Percentiles rank a stretch among this genome's conserved stretches.
phyloP scores from a whole-genome alignment of 495 filamentous ascomycete species.

The Xylaria intraflava region DNA sequence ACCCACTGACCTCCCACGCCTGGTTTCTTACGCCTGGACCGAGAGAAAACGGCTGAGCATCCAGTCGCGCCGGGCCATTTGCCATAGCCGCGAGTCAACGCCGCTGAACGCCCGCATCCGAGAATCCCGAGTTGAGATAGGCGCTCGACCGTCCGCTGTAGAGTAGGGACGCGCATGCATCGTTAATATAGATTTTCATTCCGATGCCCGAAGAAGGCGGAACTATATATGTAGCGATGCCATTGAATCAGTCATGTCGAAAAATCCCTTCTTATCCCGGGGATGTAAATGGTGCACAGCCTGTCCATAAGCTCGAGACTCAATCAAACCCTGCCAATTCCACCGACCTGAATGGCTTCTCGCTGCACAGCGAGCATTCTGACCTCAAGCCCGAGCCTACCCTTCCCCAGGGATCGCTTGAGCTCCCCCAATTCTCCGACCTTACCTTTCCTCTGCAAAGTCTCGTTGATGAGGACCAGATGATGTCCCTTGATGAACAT shows the following conservation, averaged over 20 bases:
- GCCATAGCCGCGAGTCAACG: neutral
- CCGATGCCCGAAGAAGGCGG: constrained; percentile 7
- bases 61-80: constrained; percentile 20
- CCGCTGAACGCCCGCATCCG: neutral
- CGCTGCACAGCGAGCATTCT: constrained; percentile 24
- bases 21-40: constrained; percentile 23
- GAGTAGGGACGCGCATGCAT: neutral
- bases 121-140: neutral
- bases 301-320: constrained; percentile 20
- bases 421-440: constrained; percentile 38
- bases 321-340: constrained; percentile 17
- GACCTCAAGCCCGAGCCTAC: constrained; percentile 17
- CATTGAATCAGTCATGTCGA: constrained; percentile 26
- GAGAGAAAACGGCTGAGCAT: constrained; percentile 21
- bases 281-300: constrained; percentile 24
- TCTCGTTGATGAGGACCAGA: constrained; percentile 32
- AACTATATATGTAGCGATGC: constrained; percentile 22
- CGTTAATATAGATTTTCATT: constrained; percentile 1
- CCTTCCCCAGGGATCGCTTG: constrained; percentile 20
- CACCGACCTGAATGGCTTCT: constrained; percentile 26
- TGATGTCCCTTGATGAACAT: constrained; percentile 38
- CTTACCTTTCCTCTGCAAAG: constrained; percentile 42
- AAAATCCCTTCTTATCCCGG: constrained; percentile 23
- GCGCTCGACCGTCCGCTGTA: neutral
- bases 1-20: constrained; percentile 14